Evolutionary conservation across 2,329 filamentous ascomycete species (phyloP).

Genomic region (Sporothrix inflata): DNA sequence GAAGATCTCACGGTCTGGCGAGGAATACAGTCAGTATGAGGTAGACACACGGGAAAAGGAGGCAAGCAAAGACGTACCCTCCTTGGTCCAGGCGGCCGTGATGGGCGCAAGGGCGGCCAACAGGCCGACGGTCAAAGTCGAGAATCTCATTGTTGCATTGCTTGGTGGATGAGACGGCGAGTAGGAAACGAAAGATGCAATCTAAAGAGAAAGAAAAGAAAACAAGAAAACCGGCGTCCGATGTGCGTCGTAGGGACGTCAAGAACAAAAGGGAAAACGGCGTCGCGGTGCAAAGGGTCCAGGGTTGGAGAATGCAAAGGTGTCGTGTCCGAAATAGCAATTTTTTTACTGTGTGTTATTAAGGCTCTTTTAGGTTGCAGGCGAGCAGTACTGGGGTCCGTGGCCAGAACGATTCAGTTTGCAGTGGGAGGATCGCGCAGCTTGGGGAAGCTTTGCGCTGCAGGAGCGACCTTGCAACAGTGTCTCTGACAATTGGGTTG

Average conservation of each 20-base stretch:
- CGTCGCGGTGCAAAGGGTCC: neutral
- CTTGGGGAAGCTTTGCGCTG: constrained; percentile 15
- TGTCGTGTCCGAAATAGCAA: constrained; percentile 28
- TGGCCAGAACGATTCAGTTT: constrained; percentile 10
- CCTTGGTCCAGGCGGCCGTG: constrained; percentile 80
- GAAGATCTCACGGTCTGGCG: constrained; percentile 93
- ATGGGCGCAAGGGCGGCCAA: constrained; percentile 68
- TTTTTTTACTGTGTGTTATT: constrained; percentile 10
- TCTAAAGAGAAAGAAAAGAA: neutral
- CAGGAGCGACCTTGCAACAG: constrained; percentile 9
- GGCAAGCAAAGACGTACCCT: constrained; percentile 59
- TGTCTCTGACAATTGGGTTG: neutral
- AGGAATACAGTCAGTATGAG: constrained; percentile 12
- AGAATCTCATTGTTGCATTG: constrained; percentile 70
- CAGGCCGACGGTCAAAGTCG: constrained; percentile 68
- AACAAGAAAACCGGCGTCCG: neutral
- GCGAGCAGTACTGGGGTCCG: neutral
- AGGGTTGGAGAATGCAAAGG: constrained; percentile 18
- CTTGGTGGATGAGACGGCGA: constrained; percentile 41
- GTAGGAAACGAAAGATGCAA: neutral
- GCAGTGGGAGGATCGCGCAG: constrained; percentile 20
- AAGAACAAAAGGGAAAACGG: neutral
- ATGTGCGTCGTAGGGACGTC: neutral
- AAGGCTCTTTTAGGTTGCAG: neutral
- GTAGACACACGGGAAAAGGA: neutral